These are phyloP conservation scores for Candida silvicultrix DNA, from an alignment of 805 yeast genomes.

Conservation along the genomic window DNA sequence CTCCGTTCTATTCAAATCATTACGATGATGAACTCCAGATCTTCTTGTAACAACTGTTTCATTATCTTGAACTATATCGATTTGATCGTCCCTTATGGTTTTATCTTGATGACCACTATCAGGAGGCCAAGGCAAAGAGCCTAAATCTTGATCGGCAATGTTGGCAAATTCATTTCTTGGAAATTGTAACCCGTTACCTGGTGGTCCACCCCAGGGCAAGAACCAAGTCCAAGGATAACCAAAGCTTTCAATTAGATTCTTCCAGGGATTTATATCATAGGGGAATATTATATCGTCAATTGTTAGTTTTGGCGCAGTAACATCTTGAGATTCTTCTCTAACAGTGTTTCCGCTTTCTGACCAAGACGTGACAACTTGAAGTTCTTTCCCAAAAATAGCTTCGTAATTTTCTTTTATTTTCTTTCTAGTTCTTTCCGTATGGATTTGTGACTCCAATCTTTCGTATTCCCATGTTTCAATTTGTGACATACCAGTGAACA, in stretches of 20 bases:
- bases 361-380: conserved; percentile 16
- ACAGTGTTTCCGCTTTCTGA: conserved; percentile 2
- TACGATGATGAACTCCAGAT: conserved; percentile 4
- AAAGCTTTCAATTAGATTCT: conserved; percentile 44
- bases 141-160: conserved; percentile 45
- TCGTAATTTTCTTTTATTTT: conserved; percentile 39
- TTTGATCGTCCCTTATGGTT: background rate
- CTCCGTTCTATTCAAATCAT: conserved; percentile 28
- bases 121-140: conserved; percentile 89
- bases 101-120: conserved; percentile 55
- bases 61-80: conserved; percentile 4
- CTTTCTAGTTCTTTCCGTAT: conserved; percentile 47
- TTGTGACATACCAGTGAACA: conserved; percentile 70
- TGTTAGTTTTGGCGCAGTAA: conserved; percentile 28
- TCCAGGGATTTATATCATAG: conserved; percentile 61
- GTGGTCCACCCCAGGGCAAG: conserved; percentile 64
- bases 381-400: conserved; percentile 15
- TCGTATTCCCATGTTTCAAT: conserved; percentile 93
- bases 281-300: conserved; percentile 76
- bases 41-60: conserved; percentile 25
- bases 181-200: conserved; percentile 54
- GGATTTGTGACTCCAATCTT: conserved; percentile 62
- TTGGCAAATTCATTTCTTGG: conserved; percentile 46
- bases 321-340: background rate
- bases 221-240: conserved; percentile 66